These are phyloP conservation scores for Striga hermonthica DNA, from an alignment of 305 asterid species.

Conservation along the genomic window DNA sequence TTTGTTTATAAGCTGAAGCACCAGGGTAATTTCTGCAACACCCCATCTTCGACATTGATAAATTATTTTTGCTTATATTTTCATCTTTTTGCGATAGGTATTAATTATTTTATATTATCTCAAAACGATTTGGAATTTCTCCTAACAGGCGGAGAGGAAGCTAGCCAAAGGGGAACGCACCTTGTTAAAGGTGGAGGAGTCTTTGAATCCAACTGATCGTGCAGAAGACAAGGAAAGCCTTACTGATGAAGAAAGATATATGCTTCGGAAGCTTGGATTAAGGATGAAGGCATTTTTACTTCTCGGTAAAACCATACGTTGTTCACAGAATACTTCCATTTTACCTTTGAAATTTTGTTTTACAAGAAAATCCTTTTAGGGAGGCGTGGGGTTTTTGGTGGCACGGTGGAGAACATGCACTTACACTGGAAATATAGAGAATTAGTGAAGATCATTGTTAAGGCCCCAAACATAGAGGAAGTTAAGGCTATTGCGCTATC, in stretches of 20 bases:
- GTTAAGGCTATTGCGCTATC: conserved; percentile 76
- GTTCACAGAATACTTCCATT: neutral
- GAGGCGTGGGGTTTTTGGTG: conserved; percentile 95
- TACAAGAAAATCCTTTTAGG: conserved; percentile 43
- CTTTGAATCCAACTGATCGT: conserved; percentile 61
- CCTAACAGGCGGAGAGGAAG: conserved; percentile 71
- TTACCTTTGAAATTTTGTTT: conserved; percentile 14
- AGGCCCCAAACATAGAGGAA: conserved; percentile 68
- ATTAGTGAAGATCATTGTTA: conserved; percentile 77
- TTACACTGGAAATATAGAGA: conserved; percentile 97
- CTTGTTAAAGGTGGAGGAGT: conserved; percentile 77
- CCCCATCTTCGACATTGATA: neutral
- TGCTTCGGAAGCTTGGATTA: conserved; percentile 95
- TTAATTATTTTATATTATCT: conserved; percentile 14
- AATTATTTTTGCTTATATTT: conserved; percentile 19
- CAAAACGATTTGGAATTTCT: conserved; percentile 28
- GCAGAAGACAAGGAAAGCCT: conserved; percentile 65
- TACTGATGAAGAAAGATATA: conserved; percentile 90
- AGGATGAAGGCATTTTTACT: conserved; percentile 97
- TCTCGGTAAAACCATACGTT: conserved; percentile 54
- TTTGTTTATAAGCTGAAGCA: neutral
- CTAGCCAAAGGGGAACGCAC: conserved; percentile 70
- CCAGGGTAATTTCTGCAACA: neutral
- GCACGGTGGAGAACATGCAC: conserved; percentile 99
- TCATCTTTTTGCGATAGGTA: neutral